Evolutionary conservation across 176 grass and related monocot genomes (phyloP), one percentile per base, ranked within the genome.

Genomic region (Aegilops longissima): DNA sequence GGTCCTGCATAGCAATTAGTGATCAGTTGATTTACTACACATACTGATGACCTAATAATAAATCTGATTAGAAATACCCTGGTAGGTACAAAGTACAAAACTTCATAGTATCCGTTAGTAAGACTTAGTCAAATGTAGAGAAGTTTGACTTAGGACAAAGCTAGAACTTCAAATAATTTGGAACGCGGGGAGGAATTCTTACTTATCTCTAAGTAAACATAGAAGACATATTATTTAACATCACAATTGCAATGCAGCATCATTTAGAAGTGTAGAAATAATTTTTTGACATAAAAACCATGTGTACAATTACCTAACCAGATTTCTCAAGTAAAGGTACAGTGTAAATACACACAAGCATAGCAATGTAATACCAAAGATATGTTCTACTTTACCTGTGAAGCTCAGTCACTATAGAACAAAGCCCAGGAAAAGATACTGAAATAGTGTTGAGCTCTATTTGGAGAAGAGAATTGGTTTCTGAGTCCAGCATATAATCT

Each of bases 361-460:
- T 38, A 83, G 14, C 9, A 88, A 73, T 16, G 66, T 17, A 73
- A 66, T 76, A 68, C 73, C 42, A 79, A 69, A 56, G 9, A 88
- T 12, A 83, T 59, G 56, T 17, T 61, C 1, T 7, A 86, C 7
- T 68, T 92, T 80, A 98, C 96, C 92, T 95, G 82, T 96, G 93
- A 90, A 98, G 96, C 79, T 94, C 90, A 52, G 86, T 87, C 52
- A 98, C 90, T 84, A 91, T 74, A 34, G 88, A 89, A 74, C 96
- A 89, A 89, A 98, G 96, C 39, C 96, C 96, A 65, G 93, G 59
- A 86, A 96, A 98, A 83, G 96, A 98, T 52, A 90, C 76, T 76
- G 93, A 95, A 90, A 98, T 96, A 24, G 96, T 95, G 82, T 98
- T 98, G 63, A 98, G 92, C 86, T 98, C 96, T 82, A 98, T 92